Evolutionary conservation across 2,329 filamentous ascomycete species (phyloP), one percentile per base, ranked within the genome.

Genomic region (Trichoderma harzianum): DNA sequence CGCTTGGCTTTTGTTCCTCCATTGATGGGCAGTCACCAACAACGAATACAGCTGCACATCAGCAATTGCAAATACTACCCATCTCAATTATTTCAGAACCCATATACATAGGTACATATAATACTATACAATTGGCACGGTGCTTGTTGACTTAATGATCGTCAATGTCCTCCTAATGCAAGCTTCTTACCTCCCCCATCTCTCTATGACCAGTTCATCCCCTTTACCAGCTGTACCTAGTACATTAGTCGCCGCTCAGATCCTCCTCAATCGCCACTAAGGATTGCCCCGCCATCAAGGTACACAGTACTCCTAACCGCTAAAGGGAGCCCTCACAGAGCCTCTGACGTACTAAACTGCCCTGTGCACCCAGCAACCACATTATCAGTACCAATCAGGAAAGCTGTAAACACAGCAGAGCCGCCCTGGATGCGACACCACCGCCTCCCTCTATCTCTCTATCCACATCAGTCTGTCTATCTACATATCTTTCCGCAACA

Each of bases 331-430:
- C 61, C 32, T 18, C 11, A 16, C 36, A 51, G 47, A 24, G n/a
- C 76, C 77, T 71, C 63, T 62, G 65, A 63, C 70, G 61, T 32
- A 34, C 57, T 14, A 18, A n/a, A 60, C 39, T 43, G 39, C 39
- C 16, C 18, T 51, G 32, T 43, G 47, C 61, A 60, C 69, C 70
- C 58, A 63, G 78, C 78, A 80, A 80, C 78, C 76, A 76, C 3
- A 39, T 39, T 39, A 18, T 10, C 18, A 6, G 18, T 73, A 73
- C 77, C 77, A 78, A 78, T 79, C 74, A 76, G 76, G 75, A 73
- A 79, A 75, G 71, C 58, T 65, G 78, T 79, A 79, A 80, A 80
- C 78, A 74, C 36, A 62, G 39, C 78, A 73, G 53, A 60, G 36
- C 51, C 66, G 53, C 34, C 55, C 36, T 61, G 16, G 55, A 69